Conservation (phyloP, 192 early-diverging fungal species). For the Backusella psychrophila region DNA sequence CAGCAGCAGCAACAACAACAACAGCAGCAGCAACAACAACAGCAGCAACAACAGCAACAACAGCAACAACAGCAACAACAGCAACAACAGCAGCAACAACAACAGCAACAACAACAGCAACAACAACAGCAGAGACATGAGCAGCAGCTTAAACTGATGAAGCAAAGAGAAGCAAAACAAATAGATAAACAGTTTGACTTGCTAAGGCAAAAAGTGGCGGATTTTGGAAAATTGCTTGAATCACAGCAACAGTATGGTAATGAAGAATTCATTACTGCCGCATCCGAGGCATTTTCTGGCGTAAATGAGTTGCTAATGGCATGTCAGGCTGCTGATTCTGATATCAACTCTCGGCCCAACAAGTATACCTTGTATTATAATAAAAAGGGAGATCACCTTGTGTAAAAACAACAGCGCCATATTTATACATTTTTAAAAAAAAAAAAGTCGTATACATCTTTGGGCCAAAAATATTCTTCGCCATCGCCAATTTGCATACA, state of each 20-base stretch:
- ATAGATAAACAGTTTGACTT: conserved; percentile 27
- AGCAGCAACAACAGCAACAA: neutral
- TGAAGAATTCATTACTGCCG: conserved; percentile 25
- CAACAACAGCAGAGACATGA: neutral
- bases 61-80: neutral
- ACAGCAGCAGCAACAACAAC: neutral
- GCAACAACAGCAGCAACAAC: neutral
- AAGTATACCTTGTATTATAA: conserved; percentile 17
- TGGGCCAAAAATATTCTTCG: too few species aligned
- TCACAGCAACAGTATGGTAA: conserved; percentile 23
- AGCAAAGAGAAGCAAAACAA: conserved; percentile 21
- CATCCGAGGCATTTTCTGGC: conserved; percentile 23
- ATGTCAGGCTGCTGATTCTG: conserved; percentile 12
- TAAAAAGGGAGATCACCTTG: neutral
- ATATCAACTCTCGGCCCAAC: neutral
- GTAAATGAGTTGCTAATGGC: conserved; percentile 28
- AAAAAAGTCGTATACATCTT: too few species aligned
- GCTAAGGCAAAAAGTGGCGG: conserved; percentile 18
- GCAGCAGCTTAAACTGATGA: neutral
- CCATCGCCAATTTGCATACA: neutral
- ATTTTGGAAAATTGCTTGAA: conserved; percentile 22
- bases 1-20: neutral
- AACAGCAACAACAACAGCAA: neutral
- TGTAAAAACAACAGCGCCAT: neutral
- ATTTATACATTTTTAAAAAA: too few species aligned